phyloP scores from a whole-genome alignment of 2,329 filamentous ascomycete genomes.

The Penicillium verrucosum region DNA sequence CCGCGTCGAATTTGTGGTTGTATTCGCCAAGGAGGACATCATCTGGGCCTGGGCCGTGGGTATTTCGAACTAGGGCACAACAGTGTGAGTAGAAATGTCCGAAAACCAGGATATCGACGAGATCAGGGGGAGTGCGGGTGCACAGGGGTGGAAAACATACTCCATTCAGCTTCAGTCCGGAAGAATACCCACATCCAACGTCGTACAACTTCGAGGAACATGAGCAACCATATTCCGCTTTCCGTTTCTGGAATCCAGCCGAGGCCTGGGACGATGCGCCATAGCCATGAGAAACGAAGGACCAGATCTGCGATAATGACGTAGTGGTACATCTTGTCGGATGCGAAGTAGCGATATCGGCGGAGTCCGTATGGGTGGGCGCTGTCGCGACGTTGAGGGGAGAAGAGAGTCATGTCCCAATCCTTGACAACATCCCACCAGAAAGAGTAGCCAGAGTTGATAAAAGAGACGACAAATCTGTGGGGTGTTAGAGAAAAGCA shows the following conservation, averaged over 20 bases:
- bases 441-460: slow-evolving; percentile 93
- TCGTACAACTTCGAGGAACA: slow-evolving; percentile 80
- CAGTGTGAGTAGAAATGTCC: slow-evolving; percentile 13
- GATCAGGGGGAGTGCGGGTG: background rate
- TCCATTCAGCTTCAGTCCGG: slow-evolving; percentile 90
- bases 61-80: slow-evolving; percentile 48
- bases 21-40: slow-evolving; percentile 75
- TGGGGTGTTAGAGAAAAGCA: background rate
- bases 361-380: slow-evolving; percentile 77
- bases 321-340: slow-evolving; percentile 72
- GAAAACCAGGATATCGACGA: background rate
- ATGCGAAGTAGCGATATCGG: slow-evolving; percentile 67
- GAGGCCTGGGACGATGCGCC: slow-evolving; percentile 79
- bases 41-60: slow-evolving; percentile 56
- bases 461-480: slow-evolving; percentile 69
- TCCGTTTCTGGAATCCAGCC: slow-evolving; percentile 84
- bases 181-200: slow-evolving; percentile 98
- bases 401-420: slow-evolving; percentile 89
- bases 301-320: slow-evolving; percentile 76
- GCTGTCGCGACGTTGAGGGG: slow-evolving; percentile 56
- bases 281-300: slow-evolving; percentile 84
- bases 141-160: slow-evolving; percentile 45
- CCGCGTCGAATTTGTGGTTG: slow-evolving; percentile 63
- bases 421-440: slow-evolving; percentile 98
- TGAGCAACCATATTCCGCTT: slow-evolving; percentile 80